A percentile compares a stretch with the other conserved stretches of the same genome.
Conservation (phyloP, 106 monocot species). For the Acanthochlamys bracteata region DNA sequence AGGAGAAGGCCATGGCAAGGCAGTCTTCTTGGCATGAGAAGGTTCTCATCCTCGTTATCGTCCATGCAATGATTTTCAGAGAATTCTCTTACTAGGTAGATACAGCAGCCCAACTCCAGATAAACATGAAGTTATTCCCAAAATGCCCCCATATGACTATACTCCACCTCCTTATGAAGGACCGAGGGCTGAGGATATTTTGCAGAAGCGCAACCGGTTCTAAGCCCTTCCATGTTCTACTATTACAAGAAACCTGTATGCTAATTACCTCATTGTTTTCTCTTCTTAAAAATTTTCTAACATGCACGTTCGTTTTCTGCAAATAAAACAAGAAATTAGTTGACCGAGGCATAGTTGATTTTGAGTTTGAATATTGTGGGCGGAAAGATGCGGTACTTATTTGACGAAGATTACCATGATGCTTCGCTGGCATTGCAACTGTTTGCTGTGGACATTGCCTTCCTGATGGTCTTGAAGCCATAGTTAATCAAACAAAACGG, state of each 20-base stretch:
- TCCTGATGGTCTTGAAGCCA: slow-evolving; percentile 69
- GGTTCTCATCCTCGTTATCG: background rate
- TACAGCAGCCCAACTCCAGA: background rate
- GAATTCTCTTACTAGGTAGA: background rate
- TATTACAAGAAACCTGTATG: slow-evolving; percentile 78
- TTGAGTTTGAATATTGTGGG: slow-evolving; percentile 61
- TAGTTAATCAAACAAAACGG: slow-evolving; percentile 51
- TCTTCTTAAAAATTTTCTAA: no score
- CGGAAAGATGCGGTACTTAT: slow-evolving; percentile 92
- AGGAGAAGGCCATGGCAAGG: slow-evolving; percentile 14
- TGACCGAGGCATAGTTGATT: no score
- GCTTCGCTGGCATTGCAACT: slow-evolving; percentile 89
- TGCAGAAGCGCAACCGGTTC: slow-evolving; percentile 50
- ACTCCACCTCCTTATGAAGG: slow-evolving; percentile 67
- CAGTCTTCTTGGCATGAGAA: slow-evolving; percentile 13
- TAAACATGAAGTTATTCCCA: slow-evolving; percentile 28
- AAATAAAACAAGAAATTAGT: no score
- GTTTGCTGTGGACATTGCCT: slow-evolving; percentile 92
- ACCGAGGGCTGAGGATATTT: slow-evolving; percentile 56
- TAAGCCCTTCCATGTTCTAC: slow-evolving; percentile 77
- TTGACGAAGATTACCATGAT: slow-evolving; percentile 84
- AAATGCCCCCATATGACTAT: slow-evolving; percentile 72
- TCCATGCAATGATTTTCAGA: no score
- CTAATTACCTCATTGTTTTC: no score
- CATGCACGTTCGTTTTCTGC: no score